phyloP scores from a whole-genome alignment of 805 yeast species.

The Schizosaccharomyces osmophilus region DNA sequence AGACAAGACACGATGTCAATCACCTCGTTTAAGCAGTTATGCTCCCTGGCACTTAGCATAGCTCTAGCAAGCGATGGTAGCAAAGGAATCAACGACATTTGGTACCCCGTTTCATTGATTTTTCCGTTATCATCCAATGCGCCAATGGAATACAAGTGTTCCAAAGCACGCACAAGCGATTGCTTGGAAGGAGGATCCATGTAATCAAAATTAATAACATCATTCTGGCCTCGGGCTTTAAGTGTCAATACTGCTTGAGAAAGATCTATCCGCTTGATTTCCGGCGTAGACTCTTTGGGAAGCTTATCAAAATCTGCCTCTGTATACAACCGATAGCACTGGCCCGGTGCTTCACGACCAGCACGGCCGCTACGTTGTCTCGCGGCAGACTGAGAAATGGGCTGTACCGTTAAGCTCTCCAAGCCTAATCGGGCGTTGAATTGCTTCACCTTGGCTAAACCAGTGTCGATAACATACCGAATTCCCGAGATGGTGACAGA shows the following conservation, averaged over 20 bases:
- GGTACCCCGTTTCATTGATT: constrained; percentile 54
- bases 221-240: constrained; percentile 61
- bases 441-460: constrained; percentile 60
- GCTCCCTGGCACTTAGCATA: constrained; percentile 39
- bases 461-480: constrained; percentile 76
- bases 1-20: constrained; percentile 79
- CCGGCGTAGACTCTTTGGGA: constrained; percentile 72
- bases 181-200: constrained; percentile 69
- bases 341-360: constrained; percentile 91
- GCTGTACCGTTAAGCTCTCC: constrained; percentile 76
- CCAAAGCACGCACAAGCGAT: constrained; percentile 48
- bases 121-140: constrained; percentile 53
- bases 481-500: constrained; percentile 91
- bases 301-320: constrained; percentile 42
- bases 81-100: constrained; percentile 73
- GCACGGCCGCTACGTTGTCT: constrained; percentile 94
- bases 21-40: constrained; percentile 26
- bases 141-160: constrained; percentile 49
- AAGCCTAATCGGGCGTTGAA: constrained; percentile 24
- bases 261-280: constrained; percentile 66
- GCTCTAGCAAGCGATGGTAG: constrained; percentile 85
- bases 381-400: constrained; percentile 84
- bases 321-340: constrained; percentile 60
- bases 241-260: constrained; percentile 63
- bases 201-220: constrained; percentile 77